These are phyloP conservation scores for Podaxis rugospora DNA, from an alignment of 768 basidiomycete genomes.

Conservation along the genomic window DNA sequence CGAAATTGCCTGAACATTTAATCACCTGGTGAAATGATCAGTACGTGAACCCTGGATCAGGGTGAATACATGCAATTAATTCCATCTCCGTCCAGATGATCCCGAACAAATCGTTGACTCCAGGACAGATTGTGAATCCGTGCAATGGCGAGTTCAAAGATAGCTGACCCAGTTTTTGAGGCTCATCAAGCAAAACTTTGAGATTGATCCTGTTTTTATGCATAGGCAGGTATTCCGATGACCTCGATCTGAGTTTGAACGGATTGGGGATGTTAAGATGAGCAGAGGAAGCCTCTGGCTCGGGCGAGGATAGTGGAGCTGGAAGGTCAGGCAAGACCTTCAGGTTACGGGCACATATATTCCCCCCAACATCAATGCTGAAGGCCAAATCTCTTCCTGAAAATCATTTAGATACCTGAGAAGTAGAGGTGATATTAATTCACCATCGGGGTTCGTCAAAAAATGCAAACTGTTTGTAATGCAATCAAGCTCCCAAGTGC, in stretches of 20 bases:
- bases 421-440: background rate
- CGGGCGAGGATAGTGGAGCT: conserved; percentile 12
- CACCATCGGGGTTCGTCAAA: conserved; percentile 44
- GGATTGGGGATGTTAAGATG: conserved; percentile 55
- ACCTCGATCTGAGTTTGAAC: conserved; percentile 54
- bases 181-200: conserved; percentile 18
- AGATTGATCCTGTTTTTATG: conserved; percentile 14
- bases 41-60: background rate
- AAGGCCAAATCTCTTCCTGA: conserved; percentile 34
- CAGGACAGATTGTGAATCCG: conserved; percentile 21
- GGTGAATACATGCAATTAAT: conserved; percentile 29
- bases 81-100: conserved; percentile 45
- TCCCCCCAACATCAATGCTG: conserved; percentile 37
- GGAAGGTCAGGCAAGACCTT: conserved; percentile 19
- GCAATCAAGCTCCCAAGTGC: conserved; percentile 53
- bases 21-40: conserved; percentile 27
- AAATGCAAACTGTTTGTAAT: conserved; percentile 41
- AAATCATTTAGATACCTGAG: background rate
- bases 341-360: conserved; percentile 40
- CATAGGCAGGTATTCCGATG: conserved; percentile 38
- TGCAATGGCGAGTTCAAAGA: conserved; percentile 14
- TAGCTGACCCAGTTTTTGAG: conserved; percentile 20
- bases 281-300: conserved; percentile 24
- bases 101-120: conserved; percentile 29
- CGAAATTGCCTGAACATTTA: conserved; percentile 28